Evolutionary conservation across 2,329 filamentous ascomycete species (phyloP).

Genomic region (Elsinoe necatrix): DNA sequence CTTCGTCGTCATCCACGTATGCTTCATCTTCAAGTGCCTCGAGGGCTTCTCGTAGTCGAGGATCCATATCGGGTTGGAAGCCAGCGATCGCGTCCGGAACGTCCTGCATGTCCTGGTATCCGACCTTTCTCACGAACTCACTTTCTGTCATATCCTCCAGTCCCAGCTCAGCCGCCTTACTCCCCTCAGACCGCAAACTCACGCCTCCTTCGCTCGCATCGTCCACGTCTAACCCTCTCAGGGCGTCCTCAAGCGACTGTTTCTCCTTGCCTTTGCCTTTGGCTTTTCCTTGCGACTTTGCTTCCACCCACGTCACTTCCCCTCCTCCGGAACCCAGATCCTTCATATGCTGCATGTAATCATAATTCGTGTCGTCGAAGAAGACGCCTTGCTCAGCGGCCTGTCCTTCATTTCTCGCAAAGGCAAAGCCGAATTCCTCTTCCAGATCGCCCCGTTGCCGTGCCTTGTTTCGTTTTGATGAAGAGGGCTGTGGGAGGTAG

Average conservation of each 20-base stretch:
- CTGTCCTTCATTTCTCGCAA: constrained; percentile 89
- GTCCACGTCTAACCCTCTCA: constrained; percentile 49
- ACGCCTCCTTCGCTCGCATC: constrained; percentile 36
- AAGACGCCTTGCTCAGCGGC: constrained; percentile 90
- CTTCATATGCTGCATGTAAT: constrained; percentile 98
- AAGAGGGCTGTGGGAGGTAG: constrained; percentile 25
- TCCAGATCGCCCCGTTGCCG: constrained; percentile 63
- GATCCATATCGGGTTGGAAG: constrained; percentile 98
- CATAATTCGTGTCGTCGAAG: constrained; percentile 90
- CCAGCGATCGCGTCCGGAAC: constrained; percentile 85
- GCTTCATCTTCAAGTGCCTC: constrained; percentile 93
- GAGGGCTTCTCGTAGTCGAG: constrained; percentile 76
- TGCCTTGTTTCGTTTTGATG: constrained; percentile 27
- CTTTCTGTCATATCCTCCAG: constrained; percentile 70
- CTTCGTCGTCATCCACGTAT: constrained; percentile 78
- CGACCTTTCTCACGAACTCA: constrained; percentile 65
- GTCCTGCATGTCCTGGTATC: constrained; percentile 89
- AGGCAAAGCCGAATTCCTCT: constrained; percentile 56
- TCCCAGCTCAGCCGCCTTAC: constrained; percentile 40
- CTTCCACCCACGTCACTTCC: constrained; percentile 75
- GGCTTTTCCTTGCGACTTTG: constrained; percentile 44
- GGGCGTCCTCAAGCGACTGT: constrained; percentile 70
- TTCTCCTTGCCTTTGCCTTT: constrained; percentile 71
- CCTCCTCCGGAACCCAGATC: constrained; percentile 60
- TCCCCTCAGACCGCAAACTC: constrained; percentile 37